A percentile compares a stretch with the other conserved stretches of the same genome.
These are phyloP conservation scores for Fusarium annulatum DNA, from an alignment of 2,329 filamentous ascomycete genomes.

Conservation along the genomic window DNA sequence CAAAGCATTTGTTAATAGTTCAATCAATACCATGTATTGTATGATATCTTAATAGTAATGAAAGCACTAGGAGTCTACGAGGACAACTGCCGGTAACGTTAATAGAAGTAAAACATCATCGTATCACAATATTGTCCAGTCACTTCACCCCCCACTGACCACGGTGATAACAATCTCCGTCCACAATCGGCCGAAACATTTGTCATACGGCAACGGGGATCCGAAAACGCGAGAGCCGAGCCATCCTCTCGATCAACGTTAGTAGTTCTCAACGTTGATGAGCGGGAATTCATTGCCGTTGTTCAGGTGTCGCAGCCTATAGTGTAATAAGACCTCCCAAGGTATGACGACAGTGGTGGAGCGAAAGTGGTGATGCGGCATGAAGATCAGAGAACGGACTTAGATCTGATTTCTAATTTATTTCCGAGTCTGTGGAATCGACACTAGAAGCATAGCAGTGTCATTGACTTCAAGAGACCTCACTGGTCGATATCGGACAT, in stretches of 20 bases:
- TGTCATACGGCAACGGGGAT: conserved; percentile 13
- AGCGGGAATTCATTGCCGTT: neutral
- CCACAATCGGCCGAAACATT: conserved; percentile 8
- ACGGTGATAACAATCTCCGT: neutral
- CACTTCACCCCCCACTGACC: neutral
- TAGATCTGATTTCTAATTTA: conserved; percentile 16
- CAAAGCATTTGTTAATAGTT: neutral
- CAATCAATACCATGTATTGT: neutral
- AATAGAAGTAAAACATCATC: neutral
- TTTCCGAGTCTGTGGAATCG: conserved; percentile 3
- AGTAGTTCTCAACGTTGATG: neutral
- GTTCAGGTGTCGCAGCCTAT: conserved; percentile 1
- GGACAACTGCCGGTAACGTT: neutral
- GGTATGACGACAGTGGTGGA: conserved; percentile 26
- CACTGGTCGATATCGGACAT: neutral
- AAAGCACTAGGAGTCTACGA: neutral
- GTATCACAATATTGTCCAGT: neutral
- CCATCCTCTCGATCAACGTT: neutral
- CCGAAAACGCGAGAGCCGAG: conserved; percentile 18
- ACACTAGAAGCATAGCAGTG: neutral
- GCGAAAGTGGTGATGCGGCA: conserved; percentile 11
- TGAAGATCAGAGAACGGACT: conserved; percentile 21
- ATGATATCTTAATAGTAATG: neutral
- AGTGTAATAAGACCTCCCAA: conserved; percentile 2
- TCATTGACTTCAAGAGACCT: conserved; percentile 7